Evolutionary conservation across 768 basidiomycete species (phyloP).

Genomic region (Rhizopogon vulgaris): DNA sequence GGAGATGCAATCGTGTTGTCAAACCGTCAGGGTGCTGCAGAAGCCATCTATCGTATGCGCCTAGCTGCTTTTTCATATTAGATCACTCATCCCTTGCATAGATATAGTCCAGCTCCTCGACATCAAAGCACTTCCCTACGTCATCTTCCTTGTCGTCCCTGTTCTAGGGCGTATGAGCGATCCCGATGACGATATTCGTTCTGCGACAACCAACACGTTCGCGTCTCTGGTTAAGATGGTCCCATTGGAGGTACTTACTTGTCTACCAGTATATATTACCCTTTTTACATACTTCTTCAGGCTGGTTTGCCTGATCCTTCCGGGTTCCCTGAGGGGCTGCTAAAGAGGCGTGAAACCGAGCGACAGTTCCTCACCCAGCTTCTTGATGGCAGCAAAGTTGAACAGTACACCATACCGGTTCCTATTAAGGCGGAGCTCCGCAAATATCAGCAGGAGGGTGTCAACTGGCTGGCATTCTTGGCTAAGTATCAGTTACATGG

Average conservation of each 20-base stretch:
- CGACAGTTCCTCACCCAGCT: constrained; percentile 90
- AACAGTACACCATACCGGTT: constrained; percentile 82
- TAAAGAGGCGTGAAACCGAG: constrained; percentile 81
- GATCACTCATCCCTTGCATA: constrained; percentile 27
- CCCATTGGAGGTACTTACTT: constrained; percentile 73
- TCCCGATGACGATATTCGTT: constrained; percentile 81
- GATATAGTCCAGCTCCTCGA: constrained; percentile 91
- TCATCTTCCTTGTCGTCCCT: constrained; percentile 94
- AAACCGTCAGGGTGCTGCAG: constrained; percentile 85
- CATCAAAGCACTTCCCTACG: constrained; percentile 91
- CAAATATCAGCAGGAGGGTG: constrained; percentile 97
- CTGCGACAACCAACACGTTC: constrained; percentile 95
- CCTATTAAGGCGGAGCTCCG: constrained; percentile 89
- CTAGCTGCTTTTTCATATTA: background rate
- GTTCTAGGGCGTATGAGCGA: constrained; percentile 98
- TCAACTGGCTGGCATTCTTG: constrained; percentile 98
- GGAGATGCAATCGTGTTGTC: constrained; percentile 68
- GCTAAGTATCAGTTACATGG: constrained; percentile 98
- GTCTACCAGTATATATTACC: background rate
- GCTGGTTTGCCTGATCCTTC: constrained; percentile 96
- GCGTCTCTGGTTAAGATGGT: constrained; percentile 98
- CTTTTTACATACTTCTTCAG: constrained; percentile 30
- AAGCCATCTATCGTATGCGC: constrained; percentile 86
- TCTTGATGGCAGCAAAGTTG: constrained; percentile 92
- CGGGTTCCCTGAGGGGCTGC: constrained; percentile 81